Base-by-base conservation (phyloP, 257 asterid genomes). In the Fraxinus americana region DNA sequence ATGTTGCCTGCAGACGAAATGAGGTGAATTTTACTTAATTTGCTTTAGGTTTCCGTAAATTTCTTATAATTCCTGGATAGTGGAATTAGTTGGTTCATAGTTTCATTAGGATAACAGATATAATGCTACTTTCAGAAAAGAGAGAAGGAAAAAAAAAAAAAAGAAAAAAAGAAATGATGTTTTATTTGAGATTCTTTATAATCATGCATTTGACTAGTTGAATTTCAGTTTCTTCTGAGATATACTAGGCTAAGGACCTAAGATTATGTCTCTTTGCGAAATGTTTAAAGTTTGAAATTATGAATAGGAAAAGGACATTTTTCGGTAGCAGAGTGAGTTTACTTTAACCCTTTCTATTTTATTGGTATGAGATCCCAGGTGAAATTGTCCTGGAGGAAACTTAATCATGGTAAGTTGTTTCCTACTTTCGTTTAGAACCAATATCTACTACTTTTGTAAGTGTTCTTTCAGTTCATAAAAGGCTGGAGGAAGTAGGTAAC, bases 1-100 rank as follows among this genome's bases (percentile, higher is more conserved):
- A 73, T 76, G 67, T 36, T 72, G 80, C 76, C 80, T 19, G 70
- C 82, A 77, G 75, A 72, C 39, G 54, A 77, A 70, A 52, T 68
- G 82, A 85, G 87, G 89, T 85, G 81, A 77, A 27, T 45, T 57
- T 41, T 54, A 65, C 70, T 78, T 63, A 43, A 25, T 48, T 77
- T 39, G 59, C 71, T 74, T 66, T 36, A 65, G 35, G 41, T n/a
- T 12, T 65, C 48, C 59, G 39, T 77, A 38, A 75, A 74, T 9
- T 50, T 45, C 76, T 59, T 23, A 23, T 61, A 9, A 21, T 4
- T 61, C 30, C 19, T 6, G 67, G 67, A 9, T 23, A 23, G 14
- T 61, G 67, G 67, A 23, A 61, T 11, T 6, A 61, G 67, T 8
- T 2, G 32, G 23, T 59, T 7, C 30, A 59, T 59, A n/a, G 30